Evolutionary conservation across 768 basidiomycete genomes (phyloP).

Genomic region (Phlebiopsis flavidoalba): DNA sequence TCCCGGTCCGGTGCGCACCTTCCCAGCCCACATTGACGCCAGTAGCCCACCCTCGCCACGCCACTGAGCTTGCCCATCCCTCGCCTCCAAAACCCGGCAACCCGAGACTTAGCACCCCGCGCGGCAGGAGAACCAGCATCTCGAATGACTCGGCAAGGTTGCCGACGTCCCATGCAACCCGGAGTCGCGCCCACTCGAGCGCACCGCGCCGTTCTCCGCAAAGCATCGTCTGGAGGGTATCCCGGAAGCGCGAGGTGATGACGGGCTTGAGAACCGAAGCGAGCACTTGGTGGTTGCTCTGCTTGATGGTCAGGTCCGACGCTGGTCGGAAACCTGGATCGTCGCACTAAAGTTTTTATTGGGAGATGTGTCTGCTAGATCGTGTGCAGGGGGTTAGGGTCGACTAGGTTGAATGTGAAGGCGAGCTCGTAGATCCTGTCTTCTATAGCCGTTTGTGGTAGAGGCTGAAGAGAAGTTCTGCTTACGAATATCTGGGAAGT

Average conservation of each 20-base stretch:
- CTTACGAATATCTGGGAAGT: no score
- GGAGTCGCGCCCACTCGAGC: conserved; percentile 50
- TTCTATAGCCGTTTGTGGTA: no score
- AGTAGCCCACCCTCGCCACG: conserved; percentile 31
- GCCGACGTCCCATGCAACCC: conserved; percentile 55
- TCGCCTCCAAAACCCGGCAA: conserved; percentile 60
- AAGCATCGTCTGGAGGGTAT: conserved; percentile 58
- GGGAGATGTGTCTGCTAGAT: no score
- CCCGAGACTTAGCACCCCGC: conserved; percentile 37
- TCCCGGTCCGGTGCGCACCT: conserved; percentile 61
- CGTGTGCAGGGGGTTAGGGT: no score
- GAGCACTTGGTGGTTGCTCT: conserved; percentile 61
- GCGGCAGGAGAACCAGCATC: conserved; percentile 56
- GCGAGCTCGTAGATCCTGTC: no score
- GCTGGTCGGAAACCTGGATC: conserved; percentile 52
- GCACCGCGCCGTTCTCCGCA: conserved; percentile 46
- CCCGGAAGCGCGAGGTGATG: conserved; percentile 48
- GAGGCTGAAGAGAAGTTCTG: no score
- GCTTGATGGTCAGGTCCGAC: conserved; percentile 47
- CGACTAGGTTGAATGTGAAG: no score
- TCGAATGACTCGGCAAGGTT: conserved; percentile 57
- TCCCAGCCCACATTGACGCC: conserved; percentile 42
- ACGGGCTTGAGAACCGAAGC: conserved; percentile 60
- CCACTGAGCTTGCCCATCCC: conserved; percentile 58
- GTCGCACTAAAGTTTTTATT: no score